phyloP scores from a whole-genome alignment of 768 basidiomycete species.

The Bullera alba region DNA sequence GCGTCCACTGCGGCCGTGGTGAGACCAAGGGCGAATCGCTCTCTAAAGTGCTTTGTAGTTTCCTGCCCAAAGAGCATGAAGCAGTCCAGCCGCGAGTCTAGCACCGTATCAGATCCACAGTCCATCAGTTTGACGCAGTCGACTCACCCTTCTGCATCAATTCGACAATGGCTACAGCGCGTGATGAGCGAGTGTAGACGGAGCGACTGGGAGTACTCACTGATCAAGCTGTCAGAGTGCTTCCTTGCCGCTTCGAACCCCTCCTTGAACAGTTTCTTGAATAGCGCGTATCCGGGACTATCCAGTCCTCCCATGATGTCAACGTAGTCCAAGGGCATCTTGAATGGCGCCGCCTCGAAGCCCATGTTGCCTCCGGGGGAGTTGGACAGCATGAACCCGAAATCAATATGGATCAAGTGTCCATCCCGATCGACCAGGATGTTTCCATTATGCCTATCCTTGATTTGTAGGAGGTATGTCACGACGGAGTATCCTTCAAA shows the following conservation, averaged over 20 bases:
- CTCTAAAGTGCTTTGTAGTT: slow-evolving; percentile 77
- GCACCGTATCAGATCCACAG: not conserved
- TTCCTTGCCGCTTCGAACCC: slow-evolving; percentile 91
- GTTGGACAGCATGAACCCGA: slow-evolving; percentile 95
- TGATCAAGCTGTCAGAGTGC: slow-evolving; percentile 92
- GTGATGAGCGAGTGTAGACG: slow-evolving; percentile 5
- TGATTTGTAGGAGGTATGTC: slow-evolving; percentile 94
- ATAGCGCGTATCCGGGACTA: slow-evolving; percentile 69
- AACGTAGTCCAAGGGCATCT: slow-evolving; percentile 87
- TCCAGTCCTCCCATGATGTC: slow-evolving; percentile 87
- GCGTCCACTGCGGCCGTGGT: slow-evolving; percentile 75
- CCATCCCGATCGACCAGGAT: slow-evolving; percentile 93
- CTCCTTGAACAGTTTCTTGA: slow-evolving; percentile 77
- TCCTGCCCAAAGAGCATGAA: slow-evolving; percentile 85
- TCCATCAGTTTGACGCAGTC: not conserved
- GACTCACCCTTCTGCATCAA: slow-evolving; percentile 87
- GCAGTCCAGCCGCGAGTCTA: slow-evolving; percentile 84
- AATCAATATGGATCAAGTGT: slow-evolving; percentile 90
- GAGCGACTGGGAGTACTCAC: slow-evolving; percentile 49
- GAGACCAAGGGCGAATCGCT: slow-evolving; percentile 85
- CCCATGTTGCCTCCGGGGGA: slow-evolving; percentile 88
- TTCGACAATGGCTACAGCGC: slow-evolving; percentile 66
- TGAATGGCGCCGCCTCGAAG: slow-evolving; percentile 99
- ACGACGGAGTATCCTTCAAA: slow-evolving; percentile 81
- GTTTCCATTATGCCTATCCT: slow-evolving; percentile 97